Evolutionary conservation across 768 basidiomycete species (phyloP), one percentile per base, ranked within the genome.

Genomic region (Rhizopogon vinicolor): DNA sequence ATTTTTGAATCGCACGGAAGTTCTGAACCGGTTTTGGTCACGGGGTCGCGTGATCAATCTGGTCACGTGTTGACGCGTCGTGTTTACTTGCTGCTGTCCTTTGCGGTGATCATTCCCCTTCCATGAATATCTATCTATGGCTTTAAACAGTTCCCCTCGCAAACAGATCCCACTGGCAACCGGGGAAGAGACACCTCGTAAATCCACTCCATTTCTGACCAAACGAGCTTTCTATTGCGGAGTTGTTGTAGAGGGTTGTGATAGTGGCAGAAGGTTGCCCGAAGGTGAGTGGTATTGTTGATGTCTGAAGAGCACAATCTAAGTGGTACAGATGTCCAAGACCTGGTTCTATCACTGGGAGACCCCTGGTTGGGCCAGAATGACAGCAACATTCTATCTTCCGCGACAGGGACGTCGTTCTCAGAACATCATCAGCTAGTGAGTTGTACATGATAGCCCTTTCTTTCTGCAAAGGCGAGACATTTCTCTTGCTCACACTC

Each of bases 161-260:
- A 91, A 91, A 72, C 73, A 79, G 6, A 76, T 91, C 8, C 87
- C 89, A 40, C 76, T 91, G 33, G 79, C 87, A n/a, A 79, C 74
- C 62, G 88, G 86, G 43, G 84, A 89, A 58, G 85, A 84, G 61
- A 75, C 77, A 28, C 71, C 77, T 41, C 75, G 78, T 44, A 74
- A 62, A 50, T 69, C 71, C 16, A 66, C 63, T 9, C 64, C 72
- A 33, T 68, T 73, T 50, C 62, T 83, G 59, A 94, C 88, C 6
- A 86, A 80, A 68, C 87, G 93, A 66, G 89, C 87, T 25, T 96
- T 95, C 70, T 89, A 89, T 66, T 91, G 89, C 65, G 91, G 90
- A 43, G 89, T 96, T 18, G 90, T 96, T 13, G 86, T 96, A 31
- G 93, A 97, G 72, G 85, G 84, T 51, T 84, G 87, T 40, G 87